These are phyloP conservation scores for Hortiboletus flavorubellus DNA, from an alignment of 768 basidiomycete species.

Conservation along the genomic window DNA sequence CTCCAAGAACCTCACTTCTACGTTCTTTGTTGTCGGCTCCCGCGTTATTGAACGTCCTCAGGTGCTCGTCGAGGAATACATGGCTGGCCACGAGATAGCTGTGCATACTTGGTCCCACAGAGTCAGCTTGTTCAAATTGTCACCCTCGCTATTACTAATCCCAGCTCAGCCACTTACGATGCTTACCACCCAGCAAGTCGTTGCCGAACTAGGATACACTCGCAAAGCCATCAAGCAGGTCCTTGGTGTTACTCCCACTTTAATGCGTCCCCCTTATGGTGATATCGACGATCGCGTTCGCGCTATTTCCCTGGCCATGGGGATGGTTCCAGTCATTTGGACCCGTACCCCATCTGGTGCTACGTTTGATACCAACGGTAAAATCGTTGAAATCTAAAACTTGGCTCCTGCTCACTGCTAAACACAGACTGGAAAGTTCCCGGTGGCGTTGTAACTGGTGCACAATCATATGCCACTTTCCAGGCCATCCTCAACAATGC, in stretches of 20 bases:
- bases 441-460: slow-evolving; percentile 65
- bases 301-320: slow-evolving; percentile 87
- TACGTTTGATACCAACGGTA: slow-evolving; percentile 73
- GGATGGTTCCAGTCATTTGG: slow-evolving; percentile 89
- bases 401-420: slow-evolving; percentile 7
- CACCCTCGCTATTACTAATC: slow-evolving; percentile 11
- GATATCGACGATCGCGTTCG: slow-evolving; percentile 94
- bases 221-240: slow-evolving; percentile 77
- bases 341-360: slow-evolving; percentile 54
- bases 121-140: slow-evolving; percentile 31
- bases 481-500: slow-evolving; percentile 71
- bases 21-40: slow-evolving; percentile 90
- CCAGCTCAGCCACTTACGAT: slow-evolving; percentile 54
- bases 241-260: slow-evolving; percentile 71
- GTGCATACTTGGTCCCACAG: slow-evolving; percentile 92
- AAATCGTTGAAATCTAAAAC: slow-evolving; percentile 1
- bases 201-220: slow-evolving; percentile 93
- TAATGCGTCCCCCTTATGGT: slow-evolving; percentile 80
- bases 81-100: slow-evolving; percentile 75
- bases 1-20: slow-evolving; percentile 62
- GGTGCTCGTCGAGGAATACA: slow-evolving; percentile 77
- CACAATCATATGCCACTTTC: slow-evolving; percentile 66
- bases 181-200: slow-evolving; percentile 77
- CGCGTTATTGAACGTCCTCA: slow-evolving; percentile 76
- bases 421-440: slow-evolving; percentile 81